A percentile compares a stretch with the other conserved stretches of the same genome.
Evolutionary conservation across 179 eudicot species (phyloP).

Genomic region (Sideroxylon spinosum): DNA sequence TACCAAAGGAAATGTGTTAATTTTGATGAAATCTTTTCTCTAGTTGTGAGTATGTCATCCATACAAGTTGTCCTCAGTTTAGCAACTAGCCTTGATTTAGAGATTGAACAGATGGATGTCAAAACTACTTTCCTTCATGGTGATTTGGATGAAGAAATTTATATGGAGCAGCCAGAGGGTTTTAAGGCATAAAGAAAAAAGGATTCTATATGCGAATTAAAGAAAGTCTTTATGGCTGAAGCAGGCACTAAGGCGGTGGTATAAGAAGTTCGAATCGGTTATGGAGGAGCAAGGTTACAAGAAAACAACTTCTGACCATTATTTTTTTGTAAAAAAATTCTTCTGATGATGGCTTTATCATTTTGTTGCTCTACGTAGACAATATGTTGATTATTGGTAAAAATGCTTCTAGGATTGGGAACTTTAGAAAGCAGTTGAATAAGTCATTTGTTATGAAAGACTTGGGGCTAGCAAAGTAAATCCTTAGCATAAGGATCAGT

Average conservation of each 20-base stretch:
- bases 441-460: too few relatives aligned
- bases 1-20: constrained; percentile 7
- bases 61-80: not conserved
- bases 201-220: constrained; percentile 4
- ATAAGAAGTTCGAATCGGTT: not conserved
- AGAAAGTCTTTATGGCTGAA: not conserved
- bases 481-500: too few relatives aligned
- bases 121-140: constrained; percentile 4
- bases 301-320: constrained; percentile 2
- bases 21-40: constrained; percentile 7
- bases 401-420: too few relatives aligned
- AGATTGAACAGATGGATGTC: constrained; percentile 14
- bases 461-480: too few relatives aligned
- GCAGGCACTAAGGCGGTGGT: not conserved
- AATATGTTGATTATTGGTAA: constrained; percentile 3
- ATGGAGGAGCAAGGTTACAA: not conserved
- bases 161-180: constrained; percentile 17
- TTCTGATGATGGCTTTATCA: constrained; percentile 10
- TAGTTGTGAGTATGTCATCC: too few relatives aligned
- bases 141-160: constrained; percentile 8
- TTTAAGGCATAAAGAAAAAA: constrained; percentile 1
- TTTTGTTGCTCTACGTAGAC: not conserved
- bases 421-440: too few relatives aligned
- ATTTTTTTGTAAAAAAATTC: constrained; percentile 8
- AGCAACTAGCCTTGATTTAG: constrained; percentile 9